A percentile compares a stretch with the other conserved stretches of the same genome.
Conservation (phyloP, 257 asterid genomes). For the Solanum ahanhuiri region DNA sequence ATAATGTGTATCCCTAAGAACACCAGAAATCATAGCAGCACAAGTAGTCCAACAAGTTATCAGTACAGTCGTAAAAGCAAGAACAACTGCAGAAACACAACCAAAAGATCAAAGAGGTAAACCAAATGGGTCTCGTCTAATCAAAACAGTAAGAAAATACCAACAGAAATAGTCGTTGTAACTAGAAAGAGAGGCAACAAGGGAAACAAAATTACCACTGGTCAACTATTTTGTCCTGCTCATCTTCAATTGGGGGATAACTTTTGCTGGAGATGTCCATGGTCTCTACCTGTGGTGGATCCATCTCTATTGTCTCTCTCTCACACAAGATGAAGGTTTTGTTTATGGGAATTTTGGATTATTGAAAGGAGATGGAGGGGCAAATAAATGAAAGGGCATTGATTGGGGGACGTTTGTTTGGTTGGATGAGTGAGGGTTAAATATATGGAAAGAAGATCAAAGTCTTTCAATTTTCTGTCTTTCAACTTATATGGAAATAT, state of each 20-base stretch:
- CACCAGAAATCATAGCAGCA: constrained; percentile 42
- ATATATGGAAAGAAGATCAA: background rate
- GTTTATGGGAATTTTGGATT: background rate
- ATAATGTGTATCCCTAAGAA: background rate
- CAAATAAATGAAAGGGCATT: background rate
- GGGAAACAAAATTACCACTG: constrained; percentile 32
- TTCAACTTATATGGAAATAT: background rate
- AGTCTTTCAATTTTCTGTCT: background rate
- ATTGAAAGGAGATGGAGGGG: background rate
- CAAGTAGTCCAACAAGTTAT: constrained; percentile 32
- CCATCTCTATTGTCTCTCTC: constrained; percentile 20
- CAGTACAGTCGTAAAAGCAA: constrained; percentile 53
- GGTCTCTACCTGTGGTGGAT: constrained; percentile 49
- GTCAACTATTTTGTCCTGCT: constrained; percentile 34
- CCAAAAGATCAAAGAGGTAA: background rate
- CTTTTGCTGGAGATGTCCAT: constrained; percentile 20
- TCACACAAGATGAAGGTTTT: background rate
- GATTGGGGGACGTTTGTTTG: background rate
- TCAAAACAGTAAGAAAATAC: background rate
- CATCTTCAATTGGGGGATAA: constrained; percentile 41
- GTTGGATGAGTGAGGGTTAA: background rate
- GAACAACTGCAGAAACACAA: constrained; percentile 43
- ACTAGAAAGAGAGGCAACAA: no score
- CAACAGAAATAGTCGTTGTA: background rate
- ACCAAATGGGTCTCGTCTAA: background rate